These are phyloP conservation scores for Trypanosomatidae sp. DNA, from an alignment of 208 protist genomes.

Conservation along the genomic window DNA sequence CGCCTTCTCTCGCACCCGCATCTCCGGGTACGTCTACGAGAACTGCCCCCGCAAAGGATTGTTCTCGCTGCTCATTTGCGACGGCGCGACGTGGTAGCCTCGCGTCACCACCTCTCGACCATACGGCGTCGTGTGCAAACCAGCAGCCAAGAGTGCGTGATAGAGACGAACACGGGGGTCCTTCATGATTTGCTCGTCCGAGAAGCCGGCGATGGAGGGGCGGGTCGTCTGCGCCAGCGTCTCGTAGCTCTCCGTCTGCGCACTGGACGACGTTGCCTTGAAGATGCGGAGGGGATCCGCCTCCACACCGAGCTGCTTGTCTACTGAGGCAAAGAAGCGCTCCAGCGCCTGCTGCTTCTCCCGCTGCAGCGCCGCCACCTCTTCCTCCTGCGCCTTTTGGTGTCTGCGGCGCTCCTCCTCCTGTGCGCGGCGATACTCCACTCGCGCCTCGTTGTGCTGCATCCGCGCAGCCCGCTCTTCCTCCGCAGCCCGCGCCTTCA, in stretches of 20 bases:
- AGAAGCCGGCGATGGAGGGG: slow-evolving; percentile 50
- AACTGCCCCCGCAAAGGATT: slow-evolving; percentile 59
- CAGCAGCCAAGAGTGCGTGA: slow-evolving; percentile 73
- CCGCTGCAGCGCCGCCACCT: slow-evolving; percentile 38
- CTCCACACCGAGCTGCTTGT: slow-evolving; percentile 62
- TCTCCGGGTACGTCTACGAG: no score
- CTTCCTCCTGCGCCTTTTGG: slow-evolving; percentile 35
- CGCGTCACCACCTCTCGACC: slow-evolving; percentile 66
- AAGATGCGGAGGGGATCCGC: slow-evolving; percentile 57
- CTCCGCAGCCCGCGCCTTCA: slow-evolving; percentile 37
- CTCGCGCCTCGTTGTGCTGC: slow-evolving; percentile 51
- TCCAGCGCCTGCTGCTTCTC: slow-evolving; percentile 60
- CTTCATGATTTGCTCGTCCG: slow-evolving; percentile 73
- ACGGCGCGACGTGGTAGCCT: slow-evolving; percentile 60
- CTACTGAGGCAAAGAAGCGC: slow-evolving; percentile 70
- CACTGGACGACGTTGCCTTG: slow-evolving; percentile 59
- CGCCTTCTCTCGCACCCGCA: no score
- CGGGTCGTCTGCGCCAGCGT: slow-evolving; percentile 41
- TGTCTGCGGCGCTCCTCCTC: slow-evolving; percentile 40
- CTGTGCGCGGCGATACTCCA: slow-evolving; percentile 49
- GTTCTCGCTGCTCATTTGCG: slow-evolving; percentile 68
- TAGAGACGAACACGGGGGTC: slow-evolving; percentile 84
- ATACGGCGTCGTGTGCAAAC: slow-evolving; percentile 77
- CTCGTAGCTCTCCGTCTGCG: slow-evolving; percentile 39
- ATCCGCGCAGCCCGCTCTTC: slow-evolving; percentile 38